Evolutionary conservation across 495 filamentous ascomycete genomes (phyloP).

Genomic region (Lophiostoma macrostomum): DNA sequence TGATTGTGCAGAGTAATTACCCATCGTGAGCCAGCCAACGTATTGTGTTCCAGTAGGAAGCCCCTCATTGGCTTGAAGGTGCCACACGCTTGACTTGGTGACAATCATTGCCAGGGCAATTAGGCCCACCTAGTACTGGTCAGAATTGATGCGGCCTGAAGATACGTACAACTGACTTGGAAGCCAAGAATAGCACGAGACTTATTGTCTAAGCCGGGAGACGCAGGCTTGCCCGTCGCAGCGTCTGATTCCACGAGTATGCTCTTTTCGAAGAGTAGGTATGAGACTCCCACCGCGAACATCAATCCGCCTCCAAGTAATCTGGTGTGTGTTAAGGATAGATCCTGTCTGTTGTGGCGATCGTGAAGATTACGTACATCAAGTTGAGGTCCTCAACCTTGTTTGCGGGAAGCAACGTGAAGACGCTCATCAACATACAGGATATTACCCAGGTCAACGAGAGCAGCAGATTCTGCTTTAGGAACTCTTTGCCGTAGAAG

Average conservation of each 20-base stretch:
- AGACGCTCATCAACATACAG: constrained; percentile 80
- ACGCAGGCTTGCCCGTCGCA: constrained; percentile 20
- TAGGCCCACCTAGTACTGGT: constrained; percentile 61
- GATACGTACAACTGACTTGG: constrained; percentile 31
- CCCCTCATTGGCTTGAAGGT: constrained; percentile 80
- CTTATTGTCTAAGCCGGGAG: constrained; percentile 26
- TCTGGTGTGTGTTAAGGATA: constrained; percentile 45
- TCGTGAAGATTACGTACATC: constrained; percentile 58
- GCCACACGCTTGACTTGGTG: constrained; percentile 75
- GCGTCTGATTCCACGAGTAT: constrained; percentile 49
- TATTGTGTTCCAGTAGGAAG: constrained; percentile 87
- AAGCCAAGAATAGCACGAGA: constrained; percentile 38
- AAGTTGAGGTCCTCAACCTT: constrained; percentile 75
- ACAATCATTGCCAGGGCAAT: constrained; percentile 79
- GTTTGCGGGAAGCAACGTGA: constrained; percentile 82
- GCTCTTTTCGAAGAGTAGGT: constrained; percentile 75
- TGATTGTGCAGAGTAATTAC: constrained; percentile 48
- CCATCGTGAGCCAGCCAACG: constrained; percentile 79
- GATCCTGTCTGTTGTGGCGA: not conserved
- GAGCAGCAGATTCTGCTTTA: constrained; percentile 61
- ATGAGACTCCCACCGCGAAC: constrained; percentile 72
- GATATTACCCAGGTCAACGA: constrained; percentile 69
- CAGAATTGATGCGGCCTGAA: constrained; percentile 31
- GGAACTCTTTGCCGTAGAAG: constrained; percentile 68
- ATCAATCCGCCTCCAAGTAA: constrained; percentile 74